Percentiles rank a stretch among this genome's conserved stretches.
Evolutionary conservation across 2,329 filamentous ascomycete genomes (phyloP).

Genomic region (Stachybotrys echinatus): DNA sequence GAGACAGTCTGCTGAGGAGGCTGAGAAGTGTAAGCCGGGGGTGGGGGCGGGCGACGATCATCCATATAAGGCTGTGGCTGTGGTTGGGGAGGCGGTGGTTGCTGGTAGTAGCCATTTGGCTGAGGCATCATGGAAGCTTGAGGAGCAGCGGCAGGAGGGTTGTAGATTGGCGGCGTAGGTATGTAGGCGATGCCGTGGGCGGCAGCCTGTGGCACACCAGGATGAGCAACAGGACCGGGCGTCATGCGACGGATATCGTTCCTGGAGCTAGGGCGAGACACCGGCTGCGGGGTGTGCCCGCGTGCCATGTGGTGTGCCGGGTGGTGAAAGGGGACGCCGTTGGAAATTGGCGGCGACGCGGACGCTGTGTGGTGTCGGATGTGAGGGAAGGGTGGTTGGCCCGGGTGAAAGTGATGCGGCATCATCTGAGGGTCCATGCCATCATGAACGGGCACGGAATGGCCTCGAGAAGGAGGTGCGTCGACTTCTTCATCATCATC

Average conservation of each 20-base stretch:
- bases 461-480: constrained; percentile 61
- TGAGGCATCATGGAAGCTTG: constrained; percentile 15
- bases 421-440: constrained; percentile 55
- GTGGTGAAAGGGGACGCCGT: constrained; percentile 62
- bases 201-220: constrained; percentile 48
- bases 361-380: constrained; percentile 76
- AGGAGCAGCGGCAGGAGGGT: constrained; percentile 8
- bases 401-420: constrained; percentile 59
- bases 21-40: constrained; percentile 59
- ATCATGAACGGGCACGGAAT: constrained; percentile 35
- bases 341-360: constrained; percentile 78
- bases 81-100: constrained; percentile 32
- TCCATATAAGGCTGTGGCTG: constrained; percentile 68
- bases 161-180: constrained; percentile 46
- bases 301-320: constrained; percentile 42
- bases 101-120: constrained; percentile 19
- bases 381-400: constrained; percentile 16
- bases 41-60: constrained; percentile 62
- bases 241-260: constrained; percentile 73
- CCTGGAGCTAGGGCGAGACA: constrained; percentile 66
- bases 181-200: constrained; percentile 70
- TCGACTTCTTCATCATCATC: constrained; percentile 72
- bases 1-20: constrained; percentile 43
- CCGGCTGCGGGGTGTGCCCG: constrained; percentile 77
- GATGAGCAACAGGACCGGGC: constrained; percentile 59